A percentile compares a stretch with the other conserved stretches of the same genome.
phyloP scores from a whole-genome alignment of 2,329 filamentous ascomycete species.

The Simplicillium aogashimaense region DNA sequence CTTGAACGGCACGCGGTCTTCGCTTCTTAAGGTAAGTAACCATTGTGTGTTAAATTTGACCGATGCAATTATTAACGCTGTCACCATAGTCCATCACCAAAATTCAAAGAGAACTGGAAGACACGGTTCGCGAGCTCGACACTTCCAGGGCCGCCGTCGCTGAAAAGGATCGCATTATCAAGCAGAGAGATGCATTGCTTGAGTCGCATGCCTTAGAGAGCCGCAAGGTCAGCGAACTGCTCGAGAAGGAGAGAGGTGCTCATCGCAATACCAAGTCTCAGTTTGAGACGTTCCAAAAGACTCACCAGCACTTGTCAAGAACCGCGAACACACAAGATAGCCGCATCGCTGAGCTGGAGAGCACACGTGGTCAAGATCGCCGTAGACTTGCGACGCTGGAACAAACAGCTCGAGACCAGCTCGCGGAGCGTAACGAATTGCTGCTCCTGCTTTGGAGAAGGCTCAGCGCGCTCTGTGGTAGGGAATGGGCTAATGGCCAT shows the following conservation, averaged over 20 bases:
- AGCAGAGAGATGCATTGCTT: constrained; percentile 77
- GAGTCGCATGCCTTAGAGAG: constrained; percentile 84
- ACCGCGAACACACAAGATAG: constrained; percentile 79
- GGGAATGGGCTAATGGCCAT: constrained; percentile 86
- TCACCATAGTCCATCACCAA: constrained; percentile 64
- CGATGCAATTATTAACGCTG: not conserved
- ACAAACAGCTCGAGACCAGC: constrained; percentile 72
- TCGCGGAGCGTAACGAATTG: constrained; percentile 81
- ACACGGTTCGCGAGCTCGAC: constrained; percentile 74
- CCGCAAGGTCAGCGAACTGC: constrained; percentile 72
- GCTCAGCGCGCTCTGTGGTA: constrained; percentile 74
- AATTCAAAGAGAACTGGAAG: constrained; percentile 79
- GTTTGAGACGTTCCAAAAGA: constrained; percentile 81
- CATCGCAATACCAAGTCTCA: constrained; percentile 81
- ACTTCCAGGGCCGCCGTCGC: constrained; percentile 63
- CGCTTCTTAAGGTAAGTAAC: constrained; percentile 61
- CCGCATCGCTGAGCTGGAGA: constrained; percentile 78
- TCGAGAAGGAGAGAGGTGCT: constrained; percentile 80
- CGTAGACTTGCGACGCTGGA: constrained; percentile 69
- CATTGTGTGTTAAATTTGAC: not conserved
- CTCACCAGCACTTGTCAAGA: constrained; percentile 76
- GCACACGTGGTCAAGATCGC: constrained; percentile 65
- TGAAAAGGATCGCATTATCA: constrained; percentile 87
- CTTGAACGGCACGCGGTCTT: constrained; percentile 75
- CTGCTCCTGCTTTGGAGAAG: constrained; percentile 85